These are phyloP conservation scores for Mortierella hygrophila DNA, from an alignment of 192 early-diverging fungal species.

Conservation along the genomic window DNA sequence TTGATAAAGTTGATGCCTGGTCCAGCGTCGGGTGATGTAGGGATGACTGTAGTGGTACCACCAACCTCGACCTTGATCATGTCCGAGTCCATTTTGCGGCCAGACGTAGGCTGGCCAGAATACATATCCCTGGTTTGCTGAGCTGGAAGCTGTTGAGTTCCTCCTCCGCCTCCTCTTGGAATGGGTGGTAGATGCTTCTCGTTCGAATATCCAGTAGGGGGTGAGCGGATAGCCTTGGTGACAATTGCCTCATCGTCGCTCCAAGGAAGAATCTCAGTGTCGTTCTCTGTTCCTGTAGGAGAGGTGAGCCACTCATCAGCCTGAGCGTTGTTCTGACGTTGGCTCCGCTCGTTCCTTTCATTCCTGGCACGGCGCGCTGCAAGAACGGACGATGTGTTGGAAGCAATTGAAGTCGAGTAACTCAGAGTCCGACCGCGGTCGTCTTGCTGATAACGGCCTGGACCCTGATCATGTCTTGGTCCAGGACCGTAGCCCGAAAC, in stretches of 20 bases:
- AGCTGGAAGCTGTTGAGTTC: not conserved
- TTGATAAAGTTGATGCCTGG: conserved; percentile 47
- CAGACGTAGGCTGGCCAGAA: not conserved
- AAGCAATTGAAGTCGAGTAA: conserved; percentile 43
- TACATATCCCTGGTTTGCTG: conserved; percentile 4
- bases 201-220: conserved; percentile 41
- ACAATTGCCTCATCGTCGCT: conserved; percentile 55
- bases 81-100: conserved; percentile 31
- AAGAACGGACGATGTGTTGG: conserved; percentile 41
- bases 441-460: conserved; percentile 11
- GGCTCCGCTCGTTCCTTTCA: conserved; percentile 30
- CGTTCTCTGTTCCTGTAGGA: conserved; percentile 48
- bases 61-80: conserved; percentile 56
- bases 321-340: conserved; percentile 9
- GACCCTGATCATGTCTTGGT: conserved; percentile 18
- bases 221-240: conserved; percentile 41
- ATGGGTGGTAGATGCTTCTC: conserved; percentile 42
- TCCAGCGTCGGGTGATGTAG: conserved; percentile 32
- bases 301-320: conserved; percentile 49
- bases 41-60: conserved; percentile 32
- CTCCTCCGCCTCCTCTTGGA: conserved; percentile 16
- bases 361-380: conserved; percentile 38
- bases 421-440: conserved; percentile 20
- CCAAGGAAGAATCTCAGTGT: conserved; percentile 50
- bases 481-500: conserved; percentile 5